These are phyloP conservation scores for Cryptococcus neoformans DNA, from an alignment of 1,284 basidiomycete species.

Conservation along the genomic window DNA sequence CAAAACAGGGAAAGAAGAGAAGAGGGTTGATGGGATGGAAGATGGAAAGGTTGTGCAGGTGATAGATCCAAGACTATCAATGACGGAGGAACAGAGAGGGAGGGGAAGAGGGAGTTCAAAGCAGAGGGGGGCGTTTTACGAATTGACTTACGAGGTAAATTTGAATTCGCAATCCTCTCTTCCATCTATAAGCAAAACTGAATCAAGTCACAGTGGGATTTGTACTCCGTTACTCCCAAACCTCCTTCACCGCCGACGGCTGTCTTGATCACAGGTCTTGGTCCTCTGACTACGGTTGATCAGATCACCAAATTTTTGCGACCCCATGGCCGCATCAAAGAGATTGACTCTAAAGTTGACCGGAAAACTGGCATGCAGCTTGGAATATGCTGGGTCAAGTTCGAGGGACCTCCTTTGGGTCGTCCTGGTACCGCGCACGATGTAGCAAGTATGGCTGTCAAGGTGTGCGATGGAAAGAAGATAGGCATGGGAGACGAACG, in stretches of 20 bases:
- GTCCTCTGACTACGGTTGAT: constrained; percentile 65
- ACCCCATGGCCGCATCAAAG: constrained; percentile 63
- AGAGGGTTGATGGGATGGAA: constrained; percentile 37
- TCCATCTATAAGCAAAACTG: not conserved
- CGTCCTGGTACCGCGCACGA: constrained; percentile 38
- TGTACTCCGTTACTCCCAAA: constrained; percentile 67
- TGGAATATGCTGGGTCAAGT: constrained; percentile 78
- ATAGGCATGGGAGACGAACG: constrained; percentile 40
- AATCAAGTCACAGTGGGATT: constrained; percentile 61
- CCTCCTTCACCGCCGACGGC: constrained; percentile 62
- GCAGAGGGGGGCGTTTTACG: constrained; percentile 25
- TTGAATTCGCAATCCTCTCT: constrained; percentile 7
- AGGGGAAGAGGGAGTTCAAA: constrained; percentile 33
- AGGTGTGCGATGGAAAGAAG: constrained; percentile 47
- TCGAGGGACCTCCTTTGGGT: constrained; percentile 42
- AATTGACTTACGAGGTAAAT: constrained; percentile 38
- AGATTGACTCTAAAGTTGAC: constrained; percentile 78
- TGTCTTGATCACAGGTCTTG: constrained; percentile 70
- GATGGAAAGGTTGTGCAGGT: constrained; percentile 25
- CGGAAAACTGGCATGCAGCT: constrained; percentile 73
- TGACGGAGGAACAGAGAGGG: constrained; percentile 20
- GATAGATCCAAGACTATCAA: constrained; percentile 31
- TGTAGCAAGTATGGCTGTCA: constrained; percentile 43
- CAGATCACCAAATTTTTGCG: constrained; percentile 68
- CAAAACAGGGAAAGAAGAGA: constrained; percentile 20